Conservation (phyloP, 2,329 filamentous ascomycete genomes). For the Colletotrichum shisoi region DNA sequence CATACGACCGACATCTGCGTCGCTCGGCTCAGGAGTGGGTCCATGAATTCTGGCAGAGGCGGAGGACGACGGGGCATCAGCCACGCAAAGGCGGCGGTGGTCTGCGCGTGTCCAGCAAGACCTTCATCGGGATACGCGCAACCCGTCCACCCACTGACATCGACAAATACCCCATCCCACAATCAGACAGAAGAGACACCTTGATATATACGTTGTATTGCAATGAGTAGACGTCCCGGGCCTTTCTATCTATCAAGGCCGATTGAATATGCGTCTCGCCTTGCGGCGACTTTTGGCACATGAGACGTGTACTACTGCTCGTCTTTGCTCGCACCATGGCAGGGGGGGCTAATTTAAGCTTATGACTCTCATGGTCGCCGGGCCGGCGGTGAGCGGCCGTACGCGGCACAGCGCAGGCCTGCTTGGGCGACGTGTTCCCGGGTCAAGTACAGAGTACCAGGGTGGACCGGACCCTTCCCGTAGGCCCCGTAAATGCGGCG, state of each 20-base stretch:
- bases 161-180: background rate
- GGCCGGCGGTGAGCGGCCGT: conserved; percentile 17
- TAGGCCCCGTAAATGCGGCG: conserved; percentile 15
- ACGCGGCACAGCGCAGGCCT: background rate
- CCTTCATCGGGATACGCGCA: conserved; percentile 24
- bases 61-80: conserved; percentile 1
- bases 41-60: background rate
- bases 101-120: conserved; percentile 19
- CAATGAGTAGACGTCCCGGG: background rate
- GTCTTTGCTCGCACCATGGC: background rate
- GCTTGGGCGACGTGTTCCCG: conserved; percentile 28
- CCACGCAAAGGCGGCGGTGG: conserved; percentile 7
- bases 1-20: background rate
- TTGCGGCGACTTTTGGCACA: conserved; percentile 5
- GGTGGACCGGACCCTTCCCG: conserved; percentile 23
- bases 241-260: no score
- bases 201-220: background rate
- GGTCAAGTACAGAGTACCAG: background rate
- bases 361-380: conserved; percentile 18
- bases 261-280: background rate
- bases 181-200: background rate
- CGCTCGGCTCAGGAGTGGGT: background rate
- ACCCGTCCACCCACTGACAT: background rate
- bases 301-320: conserved; percentile 15
- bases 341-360: conserved; percentile 24